Evolutionary conservation across 768 basidiomycete genomes (phyloP).

Genomic region (Crepidotus variabilis): DNA sequence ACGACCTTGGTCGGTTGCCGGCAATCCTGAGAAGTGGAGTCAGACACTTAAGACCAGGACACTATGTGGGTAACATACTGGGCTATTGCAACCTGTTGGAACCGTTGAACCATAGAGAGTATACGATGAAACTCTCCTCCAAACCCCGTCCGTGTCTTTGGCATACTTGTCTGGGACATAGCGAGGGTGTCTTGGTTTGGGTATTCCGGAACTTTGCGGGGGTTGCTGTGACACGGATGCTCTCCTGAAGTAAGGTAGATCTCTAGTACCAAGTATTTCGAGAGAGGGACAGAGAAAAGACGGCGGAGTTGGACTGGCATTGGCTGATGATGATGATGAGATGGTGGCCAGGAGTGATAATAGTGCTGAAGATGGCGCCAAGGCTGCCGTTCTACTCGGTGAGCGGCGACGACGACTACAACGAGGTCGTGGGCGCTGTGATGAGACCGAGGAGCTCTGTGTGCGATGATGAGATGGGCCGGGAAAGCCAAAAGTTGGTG

Average conservation of each 20-base stretch:
- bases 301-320: slow-evolving; percentile 52
- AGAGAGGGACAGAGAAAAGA: slow-evolving; percentile 59
- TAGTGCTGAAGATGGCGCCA: slow-evolving; percentile 44
- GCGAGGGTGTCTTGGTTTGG: slow-evolving; percentile 1
- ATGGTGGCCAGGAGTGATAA: slow-evolving; percentile 57
- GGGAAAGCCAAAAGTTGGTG: slow-evolving; percentile 16
- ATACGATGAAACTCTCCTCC: slow-evolving; percentile 53
- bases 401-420: slow-evolving; percentile 19
- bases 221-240: not conserved
- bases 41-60: slow-evolving; percentile 2
- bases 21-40: slow-evolving; percentile 16
- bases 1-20: slow-evolving; percentile 21
- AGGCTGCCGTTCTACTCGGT: slow-evolving; percentile 14
- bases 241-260: not conserved
- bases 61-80: slow-evolving; percentile 9
- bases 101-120: slow-evolving; percentile 71
- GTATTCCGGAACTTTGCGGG: slow-evolving; percentile 8
- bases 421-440: slow-evolving; percentile 4
- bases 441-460: slow-evolving; percentile 9
- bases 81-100: slow-evolving; percentile 41
- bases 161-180: slow-evolving; percentile 53
- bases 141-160: slow-evolving; percentile 48
- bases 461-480: slow-evolving; percentile 20
- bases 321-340: slow-evolving; percentile 41
- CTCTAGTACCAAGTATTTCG: slow-evolving; percentile 13